Evolutionary conservation across 1,284 basidiomycete species (phyloP).

Genomic region (Sporisorium graminicola): DNA sequence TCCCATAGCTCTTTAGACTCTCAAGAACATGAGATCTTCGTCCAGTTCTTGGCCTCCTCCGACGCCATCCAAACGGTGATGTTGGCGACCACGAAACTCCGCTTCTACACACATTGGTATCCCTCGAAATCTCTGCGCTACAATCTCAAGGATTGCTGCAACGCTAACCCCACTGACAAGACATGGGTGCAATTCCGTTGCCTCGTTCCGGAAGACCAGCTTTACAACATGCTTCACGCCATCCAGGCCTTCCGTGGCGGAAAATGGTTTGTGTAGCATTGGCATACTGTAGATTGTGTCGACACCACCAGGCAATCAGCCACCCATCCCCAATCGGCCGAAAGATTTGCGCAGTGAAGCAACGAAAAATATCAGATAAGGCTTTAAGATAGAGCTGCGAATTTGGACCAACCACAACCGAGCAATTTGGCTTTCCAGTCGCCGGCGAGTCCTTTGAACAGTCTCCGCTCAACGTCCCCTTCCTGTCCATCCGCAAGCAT

Average conservation of each 20-base stretch:
- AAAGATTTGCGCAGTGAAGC: not conserved
- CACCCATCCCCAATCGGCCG: conserved; percentile 15
- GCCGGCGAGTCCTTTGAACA: conserved; percentile 5
- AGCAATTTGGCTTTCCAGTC: conserved; percentile 23
- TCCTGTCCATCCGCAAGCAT: not conserved
- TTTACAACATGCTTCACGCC: not conserved
- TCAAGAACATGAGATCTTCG: no score
- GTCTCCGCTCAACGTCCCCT: not conserved
- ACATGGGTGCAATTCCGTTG: not conserved
- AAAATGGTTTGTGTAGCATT: not conserved
- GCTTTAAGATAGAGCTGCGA: conserved; percentile 3
- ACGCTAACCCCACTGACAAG: not conserved
- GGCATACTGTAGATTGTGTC: not conserved
- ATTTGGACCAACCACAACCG: conserved; percentile 25
- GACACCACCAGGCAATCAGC: not conserved
- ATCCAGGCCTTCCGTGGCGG: not conserved
- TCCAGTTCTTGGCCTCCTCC: no score
- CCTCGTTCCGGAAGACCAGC: not conserved
- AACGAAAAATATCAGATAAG: conserved; percentile 37
- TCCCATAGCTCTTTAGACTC: not conserved
- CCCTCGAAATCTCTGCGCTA: no score
- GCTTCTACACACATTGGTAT: no score
- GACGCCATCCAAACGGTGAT: no score
- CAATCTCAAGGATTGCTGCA: not conserved
- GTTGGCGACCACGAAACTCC: not conserved